These are phyloP conservation scores for Pichia sp. DNA, from an alignment of 1,139 yeast species.

Conservation along the genomic window DNA sequence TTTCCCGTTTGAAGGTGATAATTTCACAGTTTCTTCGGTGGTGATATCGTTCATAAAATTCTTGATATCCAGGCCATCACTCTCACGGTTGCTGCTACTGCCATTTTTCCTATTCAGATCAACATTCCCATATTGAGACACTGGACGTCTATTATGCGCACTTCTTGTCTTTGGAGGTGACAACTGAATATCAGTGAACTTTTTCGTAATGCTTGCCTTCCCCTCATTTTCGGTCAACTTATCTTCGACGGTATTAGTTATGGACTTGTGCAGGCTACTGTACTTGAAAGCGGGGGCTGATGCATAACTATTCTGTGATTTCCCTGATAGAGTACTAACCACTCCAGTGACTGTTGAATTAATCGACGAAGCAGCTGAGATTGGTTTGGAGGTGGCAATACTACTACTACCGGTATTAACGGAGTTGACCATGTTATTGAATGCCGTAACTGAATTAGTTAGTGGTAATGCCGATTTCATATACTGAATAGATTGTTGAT, in stretches of 20 bases:
- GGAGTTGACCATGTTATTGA: slow-evolving; percentile 1
- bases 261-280: slow-evolving; percentile 3
- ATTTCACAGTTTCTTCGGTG: slow-evolving; percentile 26
- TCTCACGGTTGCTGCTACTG: background rate
- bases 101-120: slow-evolving; percentile 3
- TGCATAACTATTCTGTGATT: background rate
- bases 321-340: background rate
- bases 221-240: background rate
- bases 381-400: slow-evolving; percentile 1
- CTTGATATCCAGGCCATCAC: slow-evolving; percentile 9
- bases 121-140: slow-evolving; percentile 9
- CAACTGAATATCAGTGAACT: too few species aligned
- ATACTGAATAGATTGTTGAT: too few species aligned
- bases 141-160: slow-evolving; percentile 11
- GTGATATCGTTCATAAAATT: slow-evolving; percentile 28
- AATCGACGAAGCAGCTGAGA: background rate
- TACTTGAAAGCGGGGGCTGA: slow-evolving; percentile 2
- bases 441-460: slow-evolving; percentile 1
- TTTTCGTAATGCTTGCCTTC: background rate
- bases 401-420: slow-evolving; percentile 2
- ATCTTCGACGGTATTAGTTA: slow-evolving; percentile 1
- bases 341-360: background rate
- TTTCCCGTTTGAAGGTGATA: slow-evolving; percentile 29
- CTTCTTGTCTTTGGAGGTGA: slow-evolving; percentile 3
- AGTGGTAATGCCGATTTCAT: too few species aligned